These are phyloP conservation scores for Candida anutae DNA, from an alignment of 1,139 yeast species.

Conservation along the genomic window DNA sequence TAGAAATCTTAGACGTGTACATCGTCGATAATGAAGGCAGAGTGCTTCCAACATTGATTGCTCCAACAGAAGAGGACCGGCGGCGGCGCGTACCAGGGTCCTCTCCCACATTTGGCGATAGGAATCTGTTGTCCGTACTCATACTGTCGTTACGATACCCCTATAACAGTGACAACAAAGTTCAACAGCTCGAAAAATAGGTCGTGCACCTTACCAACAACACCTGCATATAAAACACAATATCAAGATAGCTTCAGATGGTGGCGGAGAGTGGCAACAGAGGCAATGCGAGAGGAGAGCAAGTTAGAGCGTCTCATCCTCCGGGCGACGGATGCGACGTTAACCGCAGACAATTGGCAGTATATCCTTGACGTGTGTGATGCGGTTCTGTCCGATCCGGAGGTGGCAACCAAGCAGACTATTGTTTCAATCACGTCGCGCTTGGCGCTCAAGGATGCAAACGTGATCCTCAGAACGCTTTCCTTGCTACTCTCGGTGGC, in stretches of 20 bases:
- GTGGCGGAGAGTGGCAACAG: too few relatives aligned
- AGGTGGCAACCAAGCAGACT: constrained; percentile 46
- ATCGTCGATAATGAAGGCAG: constrained; percentile 45
- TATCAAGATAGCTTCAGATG: background rate
- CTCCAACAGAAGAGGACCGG: constrained; percentile 52
- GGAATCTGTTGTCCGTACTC: too few relatives aligned
- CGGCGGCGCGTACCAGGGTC: background rate
- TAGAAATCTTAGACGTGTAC: constrained; percentile 28
- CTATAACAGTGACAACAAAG: too few relatives aligned
- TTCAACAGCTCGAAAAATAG: too few relatives aligned
- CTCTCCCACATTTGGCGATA: too few relatives aligned
- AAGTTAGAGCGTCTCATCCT: constrained; percentile 19
- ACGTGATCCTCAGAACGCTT: constrained; percentile 66
- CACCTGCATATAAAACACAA: background rate
- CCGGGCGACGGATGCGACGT: constrained; percentile 80
- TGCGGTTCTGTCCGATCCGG: constrained; percentile 65
- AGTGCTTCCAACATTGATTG: constrained; percentile 50
- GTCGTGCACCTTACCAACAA: background rate
- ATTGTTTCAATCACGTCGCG: constrained; percentile 44
- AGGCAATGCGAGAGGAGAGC: background rate
- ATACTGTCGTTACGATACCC: too few relatives aligned
- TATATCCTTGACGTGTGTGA: constrained; percentile 79
- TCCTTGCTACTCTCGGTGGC: constrained; percentile 72
- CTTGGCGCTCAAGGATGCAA: constrained; percentile 63
- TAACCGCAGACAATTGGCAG: constrained; percentile 83